These are phyloP conservation scores for Monosporascus sp. DNA, from an alignment of 2,329 filamentous ascomycete genomes.

Conservation along the genomic window DNA sequence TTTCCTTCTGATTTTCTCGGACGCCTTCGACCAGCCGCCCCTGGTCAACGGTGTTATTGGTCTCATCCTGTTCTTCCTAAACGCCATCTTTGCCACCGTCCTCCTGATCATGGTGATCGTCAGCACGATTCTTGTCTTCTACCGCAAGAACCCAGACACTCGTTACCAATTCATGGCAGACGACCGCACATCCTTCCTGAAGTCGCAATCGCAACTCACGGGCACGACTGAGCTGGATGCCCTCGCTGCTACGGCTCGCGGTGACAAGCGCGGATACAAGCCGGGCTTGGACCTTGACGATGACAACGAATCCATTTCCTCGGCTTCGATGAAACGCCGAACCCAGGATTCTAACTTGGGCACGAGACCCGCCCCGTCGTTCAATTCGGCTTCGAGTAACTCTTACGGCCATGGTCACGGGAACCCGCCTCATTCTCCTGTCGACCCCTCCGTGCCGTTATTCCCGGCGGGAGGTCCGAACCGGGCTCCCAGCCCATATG, in stretches of 20 bases:
- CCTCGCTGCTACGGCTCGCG: slow-evolving; percentile 74
- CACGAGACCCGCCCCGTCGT: slow-evolving; percentile 8
- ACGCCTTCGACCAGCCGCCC: slow-evolving; percentile 71
- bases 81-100: slow-evolving; percentile 71
- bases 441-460: slow-evolving; percentile 46
- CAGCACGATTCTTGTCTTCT: slow-evolving; percentile 58
- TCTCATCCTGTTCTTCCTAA: slow-evolving; percentile 77
- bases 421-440: slow-evolving; percentile 39
- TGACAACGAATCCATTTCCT: slow-evolving; percentile 62
- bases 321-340: slow-evolving; percentile 42
- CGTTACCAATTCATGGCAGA: slow-evolving; percentile 88
- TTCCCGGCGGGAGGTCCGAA: slow-evolving; percentile 36
- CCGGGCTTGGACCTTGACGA: slow-evolving; percentile 63
- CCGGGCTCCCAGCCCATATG: slow-evolving; percentile 26
- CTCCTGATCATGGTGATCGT: slow-evolving; percentile 75
- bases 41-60: slow-evolving; percentile 79
- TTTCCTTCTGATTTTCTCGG: slow-evolving; percentile 77
- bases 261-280: slow-evolving; percentile 59
- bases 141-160: slow-evolving; percentile 81
- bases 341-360: slow-evolving; percentile 22
- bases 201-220: slow-evolving; percentile 70
- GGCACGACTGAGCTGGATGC: slow-evolving; percentile 75
- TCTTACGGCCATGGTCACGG: slow-evolving; percentile 18
- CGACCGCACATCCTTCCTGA: slow-evolving; percentile 86
- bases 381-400: slow-evolving; percentile 3